Evolutionary conservation across 352 stramenopile genomes (phyloP).

Genomic region (Phytophthora chlamydospora): DNA sequence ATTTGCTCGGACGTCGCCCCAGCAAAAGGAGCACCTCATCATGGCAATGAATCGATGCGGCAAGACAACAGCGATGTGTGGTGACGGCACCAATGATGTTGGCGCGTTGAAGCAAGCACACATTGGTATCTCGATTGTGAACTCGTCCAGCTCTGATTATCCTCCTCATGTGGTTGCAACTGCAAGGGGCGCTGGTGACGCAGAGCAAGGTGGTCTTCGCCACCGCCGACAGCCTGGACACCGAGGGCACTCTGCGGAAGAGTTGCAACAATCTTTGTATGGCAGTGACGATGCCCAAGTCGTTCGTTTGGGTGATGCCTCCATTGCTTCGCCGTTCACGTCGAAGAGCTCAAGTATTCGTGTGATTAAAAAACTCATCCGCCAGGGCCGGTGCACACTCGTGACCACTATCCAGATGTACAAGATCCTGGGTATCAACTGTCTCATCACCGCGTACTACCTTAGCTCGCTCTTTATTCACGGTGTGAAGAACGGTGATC

Average conservation of each 20-base stretch:
- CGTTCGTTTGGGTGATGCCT: slow-evolving; percentile 98
- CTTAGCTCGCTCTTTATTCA: slow-evolving; percentile 97
- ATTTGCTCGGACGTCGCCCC: slow-evolving; percentile 96
- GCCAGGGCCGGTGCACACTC: slow-evolving; percentile 98
- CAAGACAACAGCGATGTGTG: slow-evolving; percentile 96
- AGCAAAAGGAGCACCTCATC: slow-evolving; percentile 97
- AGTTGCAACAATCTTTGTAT: slow-evolving; percentile 81
- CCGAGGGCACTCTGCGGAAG: slow-evolving; percentile 44
- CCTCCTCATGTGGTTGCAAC: slow-evolving; percentile 33
- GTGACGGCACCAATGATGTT: slow-evolving; percentile 98
- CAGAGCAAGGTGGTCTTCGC: slow-evolving; percentile 46
- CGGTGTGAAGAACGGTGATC: slow-evolving; percentile 99
- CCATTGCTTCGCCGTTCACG: slow-evolving; percentile 99
- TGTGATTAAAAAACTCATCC: slow-evolving; percentile 95
- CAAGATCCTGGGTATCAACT: slow-evolving; percentile 99
- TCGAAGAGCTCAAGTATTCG: slow-evolving; percentile 92
- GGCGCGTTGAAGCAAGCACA: slow-evolving; percentile 95
- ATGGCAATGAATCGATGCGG: slow-evolving; percentile 93
- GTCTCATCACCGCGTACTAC: slow-evolving; percentile 97
- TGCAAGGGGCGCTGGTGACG: slow-evolving; percentile 51
- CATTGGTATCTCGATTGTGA: slow-evolving; percentile 85
- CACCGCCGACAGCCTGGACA: slow-evolving; percentile 70
- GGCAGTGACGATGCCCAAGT: slow-evolving; percentile 90
- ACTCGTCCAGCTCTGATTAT: slow-evolving; percentile 76
- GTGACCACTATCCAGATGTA: slow-evolving; percentile 99